phyloP scores from a whole-genome alignment of 441 rosid genomes.

The Gossypium trilobum region DNA sequence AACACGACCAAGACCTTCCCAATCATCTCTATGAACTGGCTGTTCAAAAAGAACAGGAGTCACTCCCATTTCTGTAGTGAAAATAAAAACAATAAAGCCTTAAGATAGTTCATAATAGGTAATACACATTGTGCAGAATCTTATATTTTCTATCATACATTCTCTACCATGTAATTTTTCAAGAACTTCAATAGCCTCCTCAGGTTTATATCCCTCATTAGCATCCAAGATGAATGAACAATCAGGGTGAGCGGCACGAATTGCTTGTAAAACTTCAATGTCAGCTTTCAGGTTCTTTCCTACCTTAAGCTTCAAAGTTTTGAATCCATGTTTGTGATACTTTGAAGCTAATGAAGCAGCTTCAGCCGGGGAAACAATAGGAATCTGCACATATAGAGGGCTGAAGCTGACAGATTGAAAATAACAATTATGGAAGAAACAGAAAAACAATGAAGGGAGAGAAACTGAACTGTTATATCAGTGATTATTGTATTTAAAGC shows the following conservation, averaged over 20 bases:
- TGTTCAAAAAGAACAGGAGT: constrained; percentile 82
- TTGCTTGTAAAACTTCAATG: constrained; percentile 71
- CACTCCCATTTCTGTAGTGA: constrained; percentile 62
- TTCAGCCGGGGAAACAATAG: constrained; percentile 68
- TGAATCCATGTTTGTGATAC: constrained; percentile 60
- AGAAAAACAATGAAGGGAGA: background rate
- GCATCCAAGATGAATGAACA: constrained; percentile 86
- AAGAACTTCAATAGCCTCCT: constrained; percentile 73
- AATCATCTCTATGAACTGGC: constrained; percentile 81
- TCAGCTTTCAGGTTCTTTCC: constrained; percentile 70
- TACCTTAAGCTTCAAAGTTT: constrained; percentile 80
- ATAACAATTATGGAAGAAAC: background rate
- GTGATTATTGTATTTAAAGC: constrained; percentile 56
- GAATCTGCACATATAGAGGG: constrained; percentile 48
- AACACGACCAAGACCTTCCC: constrained; percentile 83
- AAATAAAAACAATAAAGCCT: background rate
- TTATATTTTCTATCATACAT: background rate
- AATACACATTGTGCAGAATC: background rate
- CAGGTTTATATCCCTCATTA: constrained; percentile 68
- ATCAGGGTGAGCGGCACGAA: constrained; percentile 55
- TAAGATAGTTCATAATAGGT: background rate
- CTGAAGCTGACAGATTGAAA: constrained; percentile 7
- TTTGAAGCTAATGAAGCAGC: constrained; percentile 67
- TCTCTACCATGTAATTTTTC: constrained; percentile 56
- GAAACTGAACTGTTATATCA: constrained; percentile 71